These are phyloP conservation scores for Chondrus crispus DNA, from an alignment of 23 red algal genomes.

Conservation along the genomic window DNA sequence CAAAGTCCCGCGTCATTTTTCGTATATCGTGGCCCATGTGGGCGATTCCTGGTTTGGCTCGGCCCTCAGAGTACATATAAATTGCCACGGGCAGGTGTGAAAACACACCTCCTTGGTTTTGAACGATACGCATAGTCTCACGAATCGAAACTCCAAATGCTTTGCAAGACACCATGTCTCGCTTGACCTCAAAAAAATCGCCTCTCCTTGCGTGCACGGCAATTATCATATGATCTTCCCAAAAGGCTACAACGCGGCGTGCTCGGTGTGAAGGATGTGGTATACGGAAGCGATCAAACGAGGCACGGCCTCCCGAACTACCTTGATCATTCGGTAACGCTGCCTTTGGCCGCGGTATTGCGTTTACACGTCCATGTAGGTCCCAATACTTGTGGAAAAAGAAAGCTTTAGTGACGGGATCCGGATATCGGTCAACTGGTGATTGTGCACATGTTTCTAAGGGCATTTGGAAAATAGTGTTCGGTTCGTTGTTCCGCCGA, in stretches of 20 bases:
- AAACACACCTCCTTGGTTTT: neutral
- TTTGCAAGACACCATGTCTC: neutral
- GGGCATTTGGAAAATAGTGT: slow-evolving; percentile 61
- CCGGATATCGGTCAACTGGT: slow-evolving; percentile 1
- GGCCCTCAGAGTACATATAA: slow-evolving; percentile 26
- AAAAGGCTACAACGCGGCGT: neutral
- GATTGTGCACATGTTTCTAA: neutral
- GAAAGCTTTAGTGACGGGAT: slow-evolving; percentile 6
- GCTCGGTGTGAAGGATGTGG: neutral
- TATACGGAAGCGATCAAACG: neutral
- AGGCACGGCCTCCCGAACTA: neutral
- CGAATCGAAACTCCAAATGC: neutral
- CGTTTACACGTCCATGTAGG: neutral
- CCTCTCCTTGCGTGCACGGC: slow-evolving; percentile 26
- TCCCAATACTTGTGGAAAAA: slow-evolving; percentile 63
- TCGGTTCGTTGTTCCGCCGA: neutral
- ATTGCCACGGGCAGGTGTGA: slow-evolving; percentile 3
- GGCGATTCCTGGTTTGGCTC: neutral
- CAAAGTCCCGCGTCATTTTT: neutral
- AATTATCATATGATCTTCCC: neutral
- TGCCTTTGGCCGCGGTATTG: neutral
- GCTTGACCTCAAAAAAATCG: slow-evolving; percentile 20
- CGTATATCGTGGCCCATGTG: slow-evolving; percentile 26
- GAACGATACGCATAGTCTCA: neutral
- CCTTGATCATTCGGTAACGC: neutral